These are phyloP conservation scores for Senna tora DNA, from an alignment of 306 rosid species.

Conservation along the genomic window DNA sequence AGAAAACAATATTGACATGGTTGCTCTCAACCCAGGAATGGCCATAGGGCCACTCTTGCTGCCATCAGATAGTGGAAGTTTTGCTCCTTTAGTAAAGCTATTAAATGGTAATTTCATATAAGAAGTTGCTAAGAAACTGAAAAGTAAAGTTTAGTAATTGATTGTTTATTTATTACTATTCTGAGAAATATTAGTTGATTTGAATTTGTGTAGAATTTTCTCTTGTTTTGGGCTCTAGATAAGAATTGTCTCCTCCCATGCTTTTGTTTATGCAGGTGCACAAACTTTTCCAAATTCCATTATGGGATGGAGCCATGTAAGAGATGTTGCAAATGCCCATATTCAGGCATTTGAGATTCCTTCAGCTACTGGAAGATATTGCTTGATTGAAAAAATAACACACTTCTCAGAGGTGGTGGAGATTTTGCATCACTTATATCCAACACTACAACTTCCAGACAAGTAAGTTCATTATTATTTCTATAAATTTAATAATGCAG, in stretches of 20 bases:
- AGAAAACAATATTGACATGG: constrained; percentile 77
- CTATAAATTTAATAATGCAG: background rate
- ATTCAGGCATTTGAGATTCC: constrained; percentile 22
- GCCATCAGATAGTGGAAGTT: constrained; percentile 70
- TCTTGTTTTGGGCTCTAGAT: background rate
- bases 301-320: constrained; percentile 3
- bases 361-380: constrained; percentile 12
- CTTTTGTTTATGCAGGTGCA: constrained; percentile 59
- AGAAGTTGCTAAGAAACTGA: too few species aligned
- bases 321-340: constrained; percentile 16
- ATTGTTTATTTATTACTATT: background rate
- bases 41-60: constrained; percentile 82
- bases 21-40: constrained; percentile 71
- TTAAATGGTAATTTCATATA: constrained; percentile 58
- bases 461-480: constrained; percentile 47
- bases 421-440: constrained; percentile 47
- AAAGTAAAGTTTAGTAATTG: too few species aligned
- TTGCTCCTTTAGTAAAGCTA: constrained; percentile 51
- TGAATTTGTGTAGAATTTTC: background rate
- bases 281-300: constrained; percentile 51
- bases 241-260: background rate
- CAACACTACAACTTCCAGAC: constrained; percentile 59
- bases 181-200: background rate
- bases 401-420: constrained; percentile 7
- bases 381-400: background rate